Evolutionary conservation across 805 yeast species (phyloP).

Genomic region (Schizosaccharomyces lindneri): DNA sequence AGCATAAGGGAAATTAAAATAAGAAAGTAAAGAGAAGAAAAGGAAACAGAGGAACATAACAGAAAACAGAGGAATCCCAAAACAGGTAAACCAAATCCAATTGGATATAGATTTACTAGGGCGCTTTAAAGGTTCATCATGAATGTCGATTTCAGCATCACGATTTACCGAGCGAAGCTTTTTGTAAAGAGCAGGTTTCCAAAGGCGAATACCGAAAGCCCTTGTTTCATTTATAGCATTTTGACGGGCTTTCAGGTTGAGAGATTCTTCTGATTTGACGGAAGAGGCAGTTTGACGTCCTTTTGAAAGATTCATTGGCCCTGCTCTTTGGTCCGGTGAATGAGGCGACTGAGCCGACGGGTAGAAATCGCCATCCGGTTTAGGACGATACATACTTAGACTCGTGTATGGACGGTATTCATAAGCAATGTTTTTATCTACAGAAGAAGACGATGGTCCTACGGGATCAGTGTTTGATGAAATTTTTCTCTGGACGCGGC

Average conservation of each 20-base stretch:
- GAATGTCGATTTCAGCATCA: constrained; percentile 82
- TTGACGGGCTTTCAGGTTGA: constrained; percentile 38
- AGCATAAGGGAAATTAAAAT: constrained; percentile 17
- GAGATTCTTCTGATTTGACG: not conserved
- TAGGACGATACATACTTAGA: too few relatives aligned
- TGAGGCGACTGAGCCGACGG: not conserved
- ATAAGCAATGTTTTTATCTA: too few relatives aligned
- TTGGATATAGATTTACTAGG: constrained; percentile 46
- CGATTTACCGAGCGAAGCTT: constrained; percentile 75
- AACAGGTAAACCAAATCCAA: constrained; percentile 42
- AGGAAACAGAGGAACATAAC: constrained; percentile 20
- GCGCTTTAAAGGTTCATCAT: constrained; percentile 34
- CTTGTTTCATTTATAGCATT: constrained; percentile 90
- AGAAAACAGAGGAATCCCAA: constrained; percentile 30
- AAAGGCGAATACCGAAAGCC: constrained; percentile 92
- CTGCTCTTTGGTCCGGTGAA: not conserved
- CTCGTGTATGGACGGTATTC: too few relatives aligned
- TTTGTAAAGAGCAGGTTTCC: constrained; percentile 95
- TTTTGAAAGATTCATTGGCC: not conserved
- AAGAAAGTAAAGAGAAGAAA: constrained; percentile 20
- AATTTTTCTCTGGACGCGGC: too few relatives aligned
- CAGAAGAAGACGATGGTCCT: too few relatives aligned
- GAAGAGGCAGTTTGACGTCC: not conserved
- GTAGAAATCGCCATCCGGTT: too few relatives aligned
- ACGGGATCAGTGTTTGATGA: too few relatives aligned